These are phyloP conservation scores for Cystoisospora suis DNA, from an alignment of 169 alveolate species.

Conservation along the genomic window DNA sequence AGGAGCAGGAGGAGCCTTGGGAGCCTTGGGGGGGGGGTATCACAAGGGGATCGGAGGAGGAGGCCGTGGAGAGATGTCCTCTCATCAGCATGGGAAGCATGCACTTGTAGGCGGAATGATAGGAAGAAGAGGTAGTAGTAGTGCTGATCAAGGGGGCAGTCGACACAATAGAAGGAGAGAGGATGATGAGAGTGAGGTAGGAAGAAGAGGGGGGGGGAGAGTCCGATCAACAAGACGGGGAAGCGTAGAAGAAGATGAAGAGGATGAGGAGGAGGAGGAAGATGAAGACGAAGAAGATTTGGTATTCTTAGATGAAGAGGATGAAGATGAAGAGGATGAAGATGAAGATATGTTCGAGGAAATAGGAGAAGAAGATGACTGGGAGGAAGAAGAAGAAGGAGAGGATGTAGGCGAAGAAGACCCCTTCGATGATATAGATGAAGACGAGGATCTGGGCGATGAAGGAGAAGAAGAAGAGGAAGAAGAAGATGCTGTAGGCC, in stretches of 20 bases:
- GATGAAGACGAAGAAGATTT: slow-evolving; percentile 32
- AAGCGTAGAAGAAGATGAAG: slow-evolving; percentile 37
- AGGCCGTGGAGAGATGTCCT: too few species aligned
- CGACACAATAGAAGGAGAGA: background rate
- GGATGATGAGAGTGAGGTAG: background rate
- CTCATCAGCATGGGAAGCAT: background rate
- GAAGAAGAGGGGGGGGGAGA: background rate
- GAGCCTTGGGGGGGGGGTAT: background rate
- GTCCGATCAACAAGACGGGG: background rate
- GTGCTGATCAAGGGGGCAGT: background rate
- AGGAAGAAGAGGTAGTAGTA: background rate
- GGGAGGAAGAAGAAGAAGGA: slow-evolving; percentile 37
- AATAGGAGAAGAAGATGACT: slow-evolving; percentile 6
- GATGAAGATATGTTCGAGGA: slow-evolving; percentile 30
- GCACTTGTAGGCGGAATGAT: background rate
- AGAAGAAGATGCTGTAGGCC: slow-evolving; percentile 11
- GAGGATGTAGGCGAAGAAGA: slow-evolving; percentile 23
- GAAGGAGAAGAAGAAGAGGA: slow-evolving; percentile 49
- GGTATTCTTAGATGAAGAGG: slow-evolving; percentile 33
- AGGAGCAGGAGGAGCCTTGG: background rate
- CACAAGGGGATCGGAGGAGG: too few species aligned
- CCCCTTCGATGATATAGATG: background rate
- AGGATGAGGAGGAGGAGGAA: slow-evolving; percentile 36
- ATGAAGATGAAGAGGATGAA: slow-evolving; percentile 39
- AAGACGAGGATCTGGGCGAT: background rate